A percentile compares a stretch with the other conserved stretches of the same genome.
These are phyloP conservation scores for Lobosporangium transversale DNA, from an alignment of 192 early-diverging fungal genomes.

Conservation along the genomic window DNA sequence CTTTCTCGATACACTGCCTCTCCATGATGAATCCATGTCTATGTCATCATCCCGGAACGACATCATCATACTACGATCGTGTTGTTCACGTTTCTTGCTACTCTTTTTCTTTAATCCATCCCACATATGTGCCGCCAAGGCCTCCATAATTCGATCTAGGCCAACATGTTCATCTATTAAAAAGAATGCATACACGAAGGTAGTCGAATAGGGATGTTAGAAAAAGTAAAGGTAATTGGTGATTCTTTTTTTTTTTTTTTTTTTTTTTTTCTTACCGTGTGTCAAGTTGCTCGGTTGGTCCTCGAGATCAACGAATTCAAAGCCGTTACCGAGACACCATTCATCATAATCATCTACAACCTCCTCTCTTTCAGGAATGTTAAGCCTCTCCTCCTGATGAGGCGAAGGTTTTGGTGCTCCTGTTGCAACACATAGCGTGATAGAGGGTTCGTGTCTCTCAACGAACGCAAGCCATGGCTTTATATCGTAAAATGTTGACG, in stretches of 20 bases:
- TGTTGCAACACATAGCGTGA: constrained; percentile 64
- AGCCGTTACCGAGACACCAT: constrained; percentile 70
- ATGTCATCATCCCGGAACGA: constrained; percentile 47
- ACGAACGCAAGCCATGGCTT: constrained; percentile 66
- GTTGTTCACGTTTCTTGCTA: constrained; percentile 38
- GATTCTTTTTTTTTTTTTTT: no score
- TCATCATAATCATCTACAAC: constrained; percentile 56
- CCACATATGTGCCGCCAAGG: constrained; percentile 74
- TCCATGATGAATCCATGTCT: constrained; percentile 36
- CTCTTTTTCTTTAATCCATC: constrained; percentile 64
- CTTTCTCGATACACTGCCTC: constrained; percentile 7
- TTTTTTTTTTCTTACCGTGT: constrained; percentile 23
- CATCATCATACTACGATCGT: constrained; percentile 50
- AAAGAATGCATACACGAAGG: no score
- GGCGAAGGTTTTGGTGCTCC: constrained; percentile 7
- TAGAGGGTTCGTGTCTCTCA: constrained; percentile 59
- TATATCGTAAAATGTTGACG: constrained; percentile 65
- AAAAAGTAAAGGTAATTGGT: constrained; percentile 1
- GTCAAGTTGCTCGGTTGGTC: constrained; percentile 11
- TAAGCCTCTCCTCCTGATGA: constrained; percentile 6
- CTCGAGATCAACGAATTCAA: constrained; percentile 73
- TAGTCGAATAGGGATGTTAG: neutral
- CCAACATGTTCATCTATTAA: constrained; percentile 58
- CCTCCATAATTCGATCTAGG: constrained; percentile 66
- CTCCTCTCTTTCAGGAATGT: constrained; percentile 2